Evolutionary conservation across 2,329 filamentous ascomycete genomes (phyloP), one percentile per base, ranked within the genome.

Genomic region (Byssoonygena ceratinophila): DNA sequence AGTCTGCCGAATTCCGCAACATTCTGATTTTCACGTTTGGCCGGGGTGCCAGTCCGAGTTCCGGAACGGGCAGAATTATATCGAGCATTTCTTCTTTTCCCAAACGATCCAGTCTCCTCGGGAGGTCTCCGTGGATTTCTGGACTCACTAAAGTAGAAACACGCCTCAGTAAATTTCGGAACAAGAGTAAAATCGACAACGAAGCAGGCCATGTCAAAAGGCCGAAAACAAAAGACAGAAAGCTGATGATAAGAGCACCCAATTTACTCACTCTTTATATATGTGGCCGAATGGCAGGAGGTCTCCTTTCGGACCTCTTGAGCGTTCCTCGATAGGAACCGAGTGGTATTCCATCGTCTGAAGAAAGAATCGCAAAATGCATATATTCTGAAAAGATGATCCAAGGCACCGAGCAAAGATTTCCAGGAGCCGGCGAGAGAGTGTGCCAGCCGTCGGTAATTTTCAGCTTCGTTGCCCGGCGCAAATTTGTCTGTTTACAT

Each of bases 201-300:
- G 9, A 16, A 16, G 12, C 7, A 18, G 9, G 12, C n/a, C n/a
- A n/a, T n/a, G n/a, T n/a, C n/a, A n/a, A n/a, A n/a, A n/a, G n/a
- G n/a, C n/a, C n/a, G n/a, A n/a, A n/a, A n/a, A 3, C 9, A 7
- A 39, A 27, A 20, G 23, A 18, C 12, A 27, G 16, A 29, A 29
- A 18, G 20, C n/a, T n/a, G n/a, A n/a, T n/a, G n/a, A n/a, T n/a
- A n/a, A n/a, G n/a, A n/a, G n/a, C n/a, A n/a, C n/a, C n/a, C 4
- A 18, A 22, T 46, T 16, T 14, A 71, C 76, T 70, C 66, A 81
- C 78, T 81, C 77, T 65, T 77, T 76, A 61, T 76, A 80, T 57
- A 81, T 75, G 64, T 79, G 80, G 14, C 72, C 79, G 79, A 79
- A 83, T n/a, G 81, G 80, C 46, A 84, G 63, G 51, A 73, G 70